Percentiles rank a stretch among this genome's conserved stretches.
These are phyloP conservation scores for Scleroderma citrinum DNA, from an alignment of 768 basidiomycete species.

Conservation along the genomic window DNA sequence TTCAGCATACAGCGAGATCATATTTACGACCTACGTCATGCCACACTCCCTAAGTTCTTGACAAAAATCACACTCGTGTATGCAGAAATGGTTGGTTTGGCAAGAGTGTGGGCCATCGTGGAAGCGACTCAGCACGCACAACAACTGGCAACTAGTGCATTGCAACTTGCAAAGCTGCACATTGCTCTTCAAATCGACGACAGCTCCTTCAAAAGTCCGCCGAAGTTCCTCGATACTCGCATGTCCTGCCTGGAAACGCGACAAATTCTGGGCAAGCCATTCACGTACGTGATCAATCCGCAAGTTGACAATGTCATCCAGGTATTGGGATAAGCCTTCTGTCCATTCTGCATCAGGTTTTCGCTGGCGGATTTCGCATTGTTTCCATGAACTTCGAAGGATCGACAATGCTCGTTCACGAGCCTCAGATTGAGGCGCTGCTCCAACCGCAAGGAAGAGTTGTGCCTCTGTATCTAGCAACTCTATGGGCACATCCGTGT, in stretches of 20 bases:
- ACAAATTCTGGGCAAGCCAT: constrained; percentile 42
- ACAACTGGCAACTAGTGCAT: constrained; percentile 40
- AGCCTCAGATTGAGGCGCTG: neutral
- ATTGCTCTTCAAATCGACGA: constrained; percentile 24
- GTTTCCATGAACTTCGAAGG: constrained; percentile 23
- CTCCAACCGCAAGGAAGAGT: constrained; percentile 22
- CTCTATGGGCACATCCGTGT: constrained; percentile 35
- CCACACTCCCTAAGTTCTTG: neutral
- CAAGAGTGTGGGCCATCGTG: constrained; percentile 44
- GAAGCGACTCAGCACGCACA: constrained; percentile 37
- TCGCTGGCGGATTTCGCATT: constrained; percentile 19
- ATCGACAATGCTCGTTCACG: neutral
- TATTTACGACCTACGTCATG: constrained; percentile 31
- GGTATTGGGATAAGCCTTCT: constrained; percentile 25
- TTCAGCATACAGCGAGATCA: neutral
- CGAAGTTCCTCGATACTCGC: constrained; percentile 37
- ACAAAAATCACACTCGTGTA: constrained; percentile 32
- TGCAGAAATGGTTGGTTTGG: constrained; percentile 39
- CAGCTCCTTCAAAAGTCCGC: constrained; percentile 32
- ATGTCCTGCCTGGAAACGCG: constrained; percentile 36
- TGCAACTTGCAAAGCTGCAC: constrained; percentile 38
- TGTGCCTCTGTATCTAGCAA: constrained; percentile 24
- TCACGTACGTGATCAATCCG: constrained; percentile 27
- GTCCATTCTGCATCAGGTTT: constrained; percentile 35
- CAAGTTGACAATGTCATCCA: constrained; percentile 28